Evolutionary conservation across 768 basidiomycete species (phyloP).

Genomic region (Phaeotremella skinneri): DNA sequence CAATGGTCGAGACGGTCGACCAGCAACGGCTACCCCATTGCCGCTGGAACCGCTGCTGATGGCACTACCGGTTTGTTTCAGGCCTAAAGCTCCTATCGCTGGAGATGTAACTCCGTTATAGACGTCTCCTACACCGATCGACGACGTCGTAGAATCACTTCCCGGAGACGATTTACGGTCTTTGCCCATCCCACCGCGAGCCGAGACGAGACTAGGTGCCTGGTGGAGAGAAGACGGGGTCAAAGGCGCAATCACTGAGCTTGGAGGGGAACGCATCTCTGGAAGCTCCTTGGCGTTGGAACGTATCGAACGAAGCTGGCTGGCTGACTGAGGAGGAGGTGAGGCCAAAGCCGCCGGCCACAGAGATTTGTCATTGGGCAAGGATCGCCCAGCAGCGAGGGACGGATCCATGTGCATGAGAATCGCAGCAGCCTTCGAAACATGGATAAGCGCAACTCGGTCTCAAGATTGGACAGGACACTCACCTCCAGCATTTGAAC

Average conservation of each 20-base stretch:
- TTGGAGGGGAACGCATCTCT: constrained; percentile 39
- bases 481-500: constrained; percentile 89
- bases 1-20: not conserved
- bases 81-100: not conserved
- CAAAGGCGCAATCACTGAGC: constrained; percentile 36
- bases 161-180: constrained; percentile 41
- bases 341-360: constrained; percentile 62
- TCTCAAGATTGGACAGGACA: constrained; percentile 14
- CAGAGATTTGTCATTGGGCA: constrained; percentile 89
- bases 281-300: constrained; percentile 17
- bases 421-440: constrained; percentile 87
- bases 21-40: not conserved
- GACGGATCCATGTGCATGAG: constrained; percentile 77
- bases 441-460: constrained; percentile 3
- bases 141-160: constrained; percentile 44
- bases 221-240: constrained; percentile 41
- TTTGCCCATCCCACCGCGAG: constrained; percentile 14
- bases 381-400: constrained; percentile 62
- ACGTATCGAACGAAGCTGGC: constrained; percentile 16
- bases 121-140: constrained; percentile 36
- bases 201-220: constrained; percentile 25
- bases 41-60: not conserved
- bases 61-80: not conserved
- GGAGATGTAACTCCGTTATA: not conserved
- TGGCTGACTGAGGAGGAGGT: constrained; percentile 7